phyloP scores from a whole-genome alignment of 441 rosid species.

The Theobroma grandiflorum region DNA sequence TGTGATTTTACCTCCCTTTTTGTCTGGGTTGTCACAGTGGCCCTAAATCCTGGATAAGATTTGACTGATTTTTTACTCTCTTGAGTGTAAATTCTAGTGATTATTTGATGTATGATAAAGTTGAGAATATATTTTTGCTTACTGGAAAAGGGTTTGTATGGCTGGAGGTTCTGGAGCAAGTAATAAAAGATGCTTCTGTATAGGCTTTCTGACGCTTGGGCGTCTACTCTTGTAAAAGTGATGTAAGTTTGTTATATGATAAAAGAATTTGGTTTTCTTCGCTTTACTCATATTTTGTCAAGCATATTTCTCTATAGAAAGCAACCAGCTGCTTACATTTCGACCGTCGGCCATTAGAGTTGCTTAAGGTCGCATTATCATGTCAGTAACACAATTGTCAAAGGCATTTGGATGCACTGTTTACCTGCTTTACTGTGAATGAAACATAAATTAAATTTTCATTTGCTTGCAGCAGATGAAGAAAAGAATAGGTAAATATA shows the following conservation, averaged over 20 bases:
- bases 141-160: constrained; percentile 18
- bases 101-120: constrained; percentile 42
- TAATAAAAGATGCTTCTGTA: constrained; percentile 30
- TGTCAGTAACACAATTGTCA: too few relatives aligned
- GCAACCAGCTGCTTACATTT: too few relatives aligned
- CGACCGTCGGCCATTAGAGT: too few relatives aligned
- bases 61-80: constrained; percentile 13
- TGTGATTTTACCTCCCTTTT: constrained; percentile 21
- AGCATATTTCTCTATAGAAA: too few relatives aligned
- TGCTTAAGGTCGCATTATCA: too few relatives aligned
- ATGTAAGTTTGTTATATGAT: constrained; percentile 12
- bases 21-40: constrained; percentile 21
- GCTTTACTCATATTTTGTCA: background rate
- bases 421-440: background rate
- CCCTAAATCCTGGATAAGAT: constrained; percentile 24
- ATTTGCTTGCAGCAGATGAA: background rate
- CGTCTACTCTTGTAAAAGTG: constrained; percentile 20
- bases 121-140: constrained; percentile 30
- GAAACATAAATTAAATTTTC: background rate
- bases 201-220: constrained; percentile 25
- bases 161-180: constrained; percentile 27
- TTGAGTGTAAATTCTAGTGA: constrained; percentile 46
- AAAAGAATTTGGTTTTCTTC: background rate
- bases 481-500: constrained; percentile 19
- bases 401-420: too few relatives aligned